phyloP scores from a whole-genome alignment of 1,284 basidiomycete genomes.

The Tilletiopsis washingtonensis region DNA sequence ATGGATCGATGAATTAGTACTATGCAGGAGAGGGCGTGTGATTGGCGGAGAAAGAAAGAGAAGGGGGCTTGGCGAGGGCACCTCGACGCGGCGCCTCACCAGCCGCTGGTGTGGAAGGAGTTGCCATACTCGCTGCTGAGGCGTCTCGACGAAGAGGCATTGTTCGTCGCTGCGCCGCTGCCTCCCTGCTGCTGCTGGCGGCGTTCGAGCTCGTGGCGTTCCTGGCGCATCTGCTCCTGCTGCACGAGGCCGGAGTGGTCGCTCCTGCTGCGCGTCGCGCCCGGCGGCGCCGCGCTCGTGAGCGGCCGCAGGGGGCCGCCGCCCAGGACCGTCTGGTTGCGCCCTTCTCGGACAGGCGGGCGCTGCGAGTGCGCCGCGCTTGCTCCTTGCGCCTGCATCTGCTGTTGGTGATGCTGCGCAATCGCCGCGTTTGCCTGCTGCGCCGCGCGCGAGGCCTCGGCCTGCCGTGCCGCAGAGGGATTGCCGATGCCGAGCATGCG shows the following conservation, averaged over 20 bases:
- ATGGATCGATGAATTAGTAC: no score
- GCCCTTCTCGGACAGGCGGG: not conserved
- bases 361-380: not conserved
- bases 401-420: slow-evolving; percentile 2
- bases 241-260: not conserved
- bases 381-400: not conserved
- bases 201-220: no score
- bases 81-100: no score
- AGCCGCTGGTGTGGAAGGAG: no score
- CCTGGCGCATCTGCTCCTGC: not conserved
- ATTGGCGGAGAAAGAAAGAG: no score
- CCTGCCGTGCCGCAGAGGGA: slow-evolving; percentile 3
- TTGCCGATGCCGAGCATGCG: slow-evolving; percentile 41
- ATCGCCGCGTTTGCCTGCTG: not conserved
- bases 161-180: no score
- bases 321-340: slow-evolving; percentile 26
- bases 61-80: no score
- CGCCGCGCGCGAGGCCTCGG: not conserved
- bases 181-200: no score
- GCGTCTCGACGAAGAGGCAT: no score
- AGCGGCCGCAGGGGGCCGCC: slow-evolving; percentile 30
- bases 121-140: no score
- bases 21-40: no score
- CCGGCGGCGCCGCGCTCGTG: slow-evolving; percentile 10
- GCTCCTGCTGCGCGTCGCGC: not conserved